A percentile compares a stretch with the other conserved stretches of the same genome.
These are phyloP conservation scores for Leccinum subrobustum DNA, from an alignment of 1,284 basidiomycete genomes.

Conservation along the genomic window DNA sequence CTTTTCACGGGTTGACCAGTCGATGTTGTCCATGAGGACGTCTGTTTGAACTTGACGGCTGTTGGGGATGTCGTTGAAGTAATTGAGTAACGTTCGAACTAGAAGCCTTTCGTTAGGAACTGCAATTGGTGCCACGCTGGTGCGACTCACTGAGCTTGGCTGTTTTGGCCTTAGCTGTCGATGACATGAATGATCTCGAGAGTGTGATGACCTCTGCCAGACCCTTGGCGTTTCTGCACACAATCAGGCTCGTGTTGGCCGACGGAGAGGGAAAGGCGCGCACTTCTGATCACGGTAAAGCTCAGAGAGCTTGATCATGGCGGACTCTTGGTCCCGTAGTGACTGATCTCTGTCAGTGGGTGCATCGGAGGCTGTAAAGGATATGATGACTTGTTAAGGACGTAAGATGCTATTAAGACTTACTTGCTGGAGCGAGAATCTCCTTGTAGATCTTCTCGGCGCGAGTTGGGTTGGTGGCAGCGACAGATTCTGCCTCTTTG, in stretches of 20 bases:
- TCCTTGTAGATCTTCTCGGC: constrained; percentile 72
- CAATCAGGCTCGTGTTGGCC: not conserved
- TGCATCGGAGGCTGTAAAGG: constrained; percentile 20
- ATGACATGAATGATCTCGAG: constrained; percentile 89
- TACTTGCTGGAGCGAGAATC: constrained; percentile 48
- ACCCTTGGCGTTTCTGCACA: constrained; percentile 74
- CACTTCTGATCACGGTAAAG: constrained; percentile 87
- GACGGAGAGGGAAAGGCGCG: constrained; percentile 29
- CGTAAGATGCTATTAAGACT: constrained; percentile 5
- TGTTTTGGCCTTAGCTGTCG: constrained; percentile 97
- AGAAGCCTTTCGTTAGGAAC: constrained; percentile 4
- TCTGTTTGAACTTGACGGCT: constrained; percentile 81
- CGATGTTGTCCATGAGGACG: constrained; percentile 87
- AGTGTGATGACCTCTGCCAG: constrained; percentile 86
- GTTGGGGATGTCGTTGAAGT: constrained; percentile 78
- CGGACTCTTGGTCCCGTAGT: constrained; percentile 82
- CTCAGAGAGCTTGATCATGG: constrained; percentile 85
- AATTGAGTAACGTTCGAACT: constrained; percentile 93
- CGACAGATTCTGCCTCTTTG: constrained; percentile 47
- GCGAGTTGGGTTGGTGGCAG: constrained; percentile 44
- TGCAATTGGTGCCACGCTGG: not conserved
- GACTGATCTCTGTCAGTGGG: constrained; percentile 50
- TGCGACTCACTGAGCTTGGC: constrained; percentile 84
- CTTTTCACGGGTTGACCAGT: constrained; percentile 91
- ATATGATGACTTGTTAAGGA: constrained; percentile 6